Evolutionary conservation across 306 rosid genomes (phyloP).

Genomic region (Arachis hypogaea): DNA sequence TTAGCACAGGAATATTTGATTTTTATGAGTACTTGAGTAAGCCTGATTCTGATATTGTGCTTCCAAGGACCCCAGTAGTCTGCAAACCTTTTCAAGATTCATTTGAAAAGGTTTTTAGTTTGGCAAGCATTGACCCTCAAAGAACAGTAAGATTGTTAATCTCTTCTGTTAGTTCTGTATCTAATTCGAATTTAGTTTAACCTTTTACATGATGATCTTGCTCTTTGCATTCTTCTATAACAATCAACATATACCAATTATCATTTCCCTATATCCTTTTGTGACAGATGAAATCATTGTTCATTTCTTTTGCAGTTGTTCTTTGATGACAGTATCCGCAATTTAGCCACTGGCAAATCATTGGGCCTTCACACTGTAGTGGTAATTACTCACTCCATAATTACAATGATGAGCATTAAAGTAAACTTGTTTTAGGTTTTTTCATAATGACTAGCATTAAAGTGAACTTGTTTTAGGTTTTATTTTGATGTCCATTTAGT

Average conservation of each 20-base stretch:
- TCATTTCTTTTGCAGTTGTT: conserved; percentile 56
- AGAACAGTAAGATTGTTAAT: conserved; percentile 59
- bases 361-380: conserved; percentile 73
- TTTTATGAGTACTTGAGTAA: conserved; percentile 41
- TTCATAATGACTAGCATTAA: too few species aligned
- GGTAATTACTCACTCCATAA: conserved; percentile 50
- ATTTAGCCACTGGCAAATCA: conserved; percentile 62
- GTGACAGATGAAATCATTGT: conserved; percentile 2
- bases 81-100: conserved; percentile 80
- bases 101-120: conserved; percentile 63
- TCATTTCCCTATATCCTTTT: not conserved
- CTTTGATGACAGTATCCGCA: conserved; percentile 80
- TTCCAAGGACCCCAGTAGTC: conserved; percentile 67
- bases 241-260: not conserved
- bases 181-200: not conserved
- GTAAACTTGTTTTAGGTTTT: too few species aligned
- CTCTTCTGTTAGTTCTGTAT: not conserved
- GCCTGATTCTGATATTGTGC: conserved; percentile 47
- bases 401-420: conserved; percentile 4
- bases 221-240: not conserved
- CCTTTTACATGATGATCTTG: conserved; percentile 2
- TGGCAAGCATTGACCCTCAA: conserved; percentile 66
- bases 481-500: too few species aligned
- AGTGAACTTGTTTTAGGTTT: too few species aligned
- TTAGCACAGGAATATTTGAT: conserved; percentile 40